Percentiles rank a stretch among this genome's conserved stretches.
Evolutionary conservation across 495 filamentous ascomycete genomes (phyloP).

Genomic region (Penicillium lividum): DNA sequence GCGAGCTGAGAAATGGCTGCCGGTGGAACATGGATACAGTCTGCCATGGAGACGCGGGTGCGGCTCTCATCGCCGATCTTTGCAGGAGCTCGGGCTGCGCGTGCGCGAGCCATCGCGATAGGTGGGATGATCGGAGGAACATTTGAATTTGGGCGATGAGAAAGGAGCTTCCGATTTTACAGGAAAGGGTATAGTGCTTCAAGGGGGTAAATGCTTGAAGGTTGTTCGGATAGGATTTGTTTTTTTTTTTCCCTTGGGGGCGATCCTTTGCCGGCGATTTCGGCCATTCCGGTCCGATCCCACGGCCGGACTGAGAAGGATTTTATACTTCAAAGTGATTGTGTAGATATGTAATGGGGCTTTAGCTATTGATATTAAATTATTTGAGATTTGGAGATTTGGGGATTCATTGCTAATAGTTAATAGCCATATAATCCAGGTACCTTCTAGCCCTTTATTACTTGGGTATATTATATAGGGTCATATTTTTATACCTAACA

Average conservation of each 20-base stretch:
- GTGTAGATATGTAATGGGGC: neutral
- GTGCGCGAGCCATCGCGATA: constrained; percentile 29
- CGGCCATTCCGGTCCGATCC: constrained; percentile 9
- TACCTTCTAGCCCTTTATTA: too few relatives aligned
- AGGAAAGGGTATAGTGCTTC: neutral
- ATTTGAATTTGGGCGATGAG: constrained; percentile 6
- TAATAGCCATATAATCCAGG: too few relatives aligned
- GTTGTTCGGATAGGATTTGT: neutral
- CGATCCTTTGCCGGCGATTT: constrained; percentile 1
- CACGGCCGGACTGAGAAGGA: neutral
- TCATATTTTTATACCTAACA: too few relatives aligned
- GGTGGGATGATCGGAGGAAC: constrained; percentile 20
- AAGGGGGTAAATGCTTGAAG: neutral
- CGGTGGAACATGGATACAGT: neutral
- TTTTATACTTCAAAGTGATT: neutral
- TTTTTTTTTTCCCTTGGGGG: constrained; percentile 5
- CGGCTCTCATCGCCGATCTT: constrained; percentile 6
- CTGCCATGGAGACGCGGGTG: neutral
- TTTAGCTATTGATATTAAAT: too few relatives aligned
- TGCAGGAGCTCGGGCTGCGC: constrained; percentile 18
- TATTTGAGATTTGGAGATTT: too few relatives aligned
- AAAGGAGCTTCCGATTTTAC: neutral
- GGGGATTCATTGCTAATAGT: too few relatives aligned
- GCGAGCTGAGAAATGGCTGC: constrained; percentile 1
- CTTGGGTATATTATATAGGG: too few relatives aligned